Base-by-base conservation (phyloP, 2,329 filamentous ascomycete species). In the Pestalotiopsis sp. region DNA sequence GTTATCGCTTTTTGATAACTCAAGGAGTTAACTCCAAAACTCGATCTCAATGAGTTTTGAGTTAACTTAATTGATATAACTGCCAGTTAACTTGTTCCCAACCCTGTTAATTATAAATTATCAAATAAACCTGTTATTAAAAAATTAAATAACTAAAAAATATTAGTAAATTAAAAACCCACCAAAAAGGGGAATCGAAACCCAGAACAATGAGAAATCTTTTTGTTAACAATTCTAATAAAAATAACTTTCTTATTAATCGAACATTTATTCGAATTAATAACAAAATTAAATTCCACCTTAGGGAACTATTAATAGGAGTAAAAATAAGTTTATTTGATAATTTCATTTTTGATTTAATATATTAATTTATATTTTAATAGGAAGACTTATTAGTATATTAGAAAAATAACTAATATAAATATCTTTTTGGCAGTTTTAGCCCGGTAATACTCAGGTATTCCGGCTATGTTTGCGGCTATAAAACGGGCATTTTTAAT, bases 301-400 rank as follows among this genome's bases (percentile, higher is more conserved):
- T 59, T 3, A 17, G 12, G 1, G 23, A 36, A 4, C 6, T 1
- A 31, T 9, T 31, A 1, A 14, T 0, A 27, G 3, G 1, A 0
- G 5, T 4, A 0, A 3, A 27, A 11, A 9, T 41, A 41, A 41
- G 1, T 62, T 23, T 3, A n/a, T 38, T 38, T 20, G 25, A 5
- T 59, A 31, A 59, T 13, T 1, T 27, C 14, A 0, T 17, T 59
- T 59, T 27, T 14, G 5, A 59, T 11, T 59, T 14, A 13, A 58
- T 14, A 23, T 27, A 59, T 2, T 31, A 25, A 38, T n/a, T 38
- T n/a, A 2, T n/a, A n/a, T 9, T 20, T 62, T 41, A 62, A n/a
- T 25, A 62, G 2, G 4, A 38, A 6, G 7, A 62, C 9, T 1
- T 1, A 13, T 63, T 67, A 5, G 3, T 49, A 27, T 25, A 62